A percentile compares a stretch with the other conserved stretches of the same genome.
These are phyloP conservation scores for Fusarium annulatum DNA, from an alignment of 2,329 filamentous ascomycete genomes.

Conservation along the genomic window DNA sequence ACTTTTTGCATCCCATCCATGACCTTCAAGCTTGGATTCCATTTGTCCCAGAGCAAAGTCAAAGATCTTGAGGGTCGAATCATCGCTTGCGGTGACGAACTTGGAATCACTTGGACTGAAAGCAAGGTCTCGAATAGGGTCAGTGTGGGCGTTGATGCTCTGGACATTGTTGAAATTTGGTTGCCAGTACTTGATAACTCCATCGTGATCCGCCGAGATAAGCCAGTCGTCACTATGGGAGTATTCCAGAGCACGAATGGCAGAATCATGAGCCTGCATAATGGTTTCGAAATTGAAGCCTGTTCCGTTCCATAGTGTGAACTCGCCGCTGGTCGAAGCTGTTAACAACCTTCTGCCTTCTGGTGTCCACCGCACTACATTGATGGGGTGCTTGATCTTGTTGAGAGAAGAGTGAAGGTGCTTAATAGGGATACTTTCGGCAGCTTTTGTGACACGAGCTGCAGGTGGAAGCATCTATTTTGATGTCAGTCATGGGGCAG, in stretches of 20 bases:
- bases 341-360: constrained; percentile 92
- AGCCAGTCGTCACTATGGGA: constrained; percentile 98
- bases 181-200: constrained; percentile 98
- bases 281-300: constrained; percentile 99
- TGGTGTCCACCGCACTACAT: constrained; percentile 96
- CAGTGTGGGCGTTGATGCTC: constrained; percentile 88
- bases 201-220: constrained; percentile 93
- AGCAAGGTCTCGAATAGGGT: constrained; percentile 89
- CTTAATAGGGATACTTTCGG: constrained; percentile 91
- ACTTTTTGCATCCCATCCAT: constrained; percentile 97
- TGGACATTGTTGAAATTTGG: constrained; percentile 99
- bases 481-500: constrained; percentile 24
- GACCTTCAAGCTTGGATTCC: constrained; percentile 87
- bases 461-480: constrained; percentile 85
- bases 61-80: constrained; percentile 93
- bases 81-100: constrained; percentile 95
- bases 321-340: constrained; percentile 95
- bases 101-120: constrained; percentile 96
- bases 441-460: constrained; percentile 77
- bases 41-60: constrained; percentile 90
- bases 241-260: constrained; percentile 85
- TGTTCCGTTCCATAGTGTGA: constrained; percentile 98
- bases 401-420: constrained; percentile 98
- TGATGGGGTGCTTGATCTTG: constrained; percentile 97
- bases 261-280: constrained; percentile 95